Evolutionary conservation across 2,329 filamentous ascomycete genomes (phyloP), one percentile per base, ranked within the genome.

Genomic region (Bipolaris cookei): DNA sequence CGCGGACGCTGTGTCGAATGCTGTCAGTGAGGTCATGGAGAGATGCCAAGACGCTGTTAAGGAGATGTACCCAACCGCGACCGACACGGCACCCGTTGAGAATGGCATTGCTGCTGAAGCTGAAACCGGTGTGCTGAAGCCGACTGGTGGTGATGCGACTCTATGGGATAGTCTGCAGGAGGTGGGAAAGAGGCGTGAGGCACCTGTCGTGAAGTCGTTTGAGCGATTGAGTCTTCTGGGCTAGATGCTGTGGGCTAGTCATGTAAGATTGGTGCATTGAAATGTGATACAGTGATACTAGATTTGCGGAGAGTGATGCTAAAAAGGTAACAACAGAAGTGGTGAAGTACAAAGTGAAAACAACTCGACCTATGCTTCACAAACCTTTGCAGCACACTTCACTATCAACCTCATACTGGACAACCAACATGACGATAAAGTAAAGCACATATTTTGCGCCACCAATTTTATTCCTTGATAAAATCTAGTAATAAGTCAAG

Each of bases 1-100:
- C 47, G 95, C 92, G 4, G 82, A 87, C 13, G 90, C 91, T 6
- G 85, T 96, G 3, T 90, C 95, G 76, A 83, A 80, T 7, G 84
- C 91, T 23, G 86, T 94, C 79, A 82, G 79, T 4, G 91, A 95
- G 62, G 88, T 98, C 0, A 79, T 91, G 8, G 87, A 85, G 42
- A 83, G 86, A 60, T 96, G 91, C 73, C 78, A 78, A 62, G 81
- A 79, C 6, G 89, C 89, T 41, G 81, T 92, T 14, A 80, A 77
- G 8, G 90, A 96, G 67, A 66, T 76, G 52, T 75, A 72, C 60
- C 49, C 59, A 3, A 44, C 59, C 7, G 56, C 56, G 7, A 43
- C 42, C 14, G 42, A 8, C 4, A 38, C 23, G 14, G 3, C 16
- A 13, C 1, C 41, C 4, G 32, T 32, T 43, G 21, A 11, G 25